phyloP scores from a whole-genome alignment of 768 basidiomycete genomes.

The Tulasnella sp. region DNA sequence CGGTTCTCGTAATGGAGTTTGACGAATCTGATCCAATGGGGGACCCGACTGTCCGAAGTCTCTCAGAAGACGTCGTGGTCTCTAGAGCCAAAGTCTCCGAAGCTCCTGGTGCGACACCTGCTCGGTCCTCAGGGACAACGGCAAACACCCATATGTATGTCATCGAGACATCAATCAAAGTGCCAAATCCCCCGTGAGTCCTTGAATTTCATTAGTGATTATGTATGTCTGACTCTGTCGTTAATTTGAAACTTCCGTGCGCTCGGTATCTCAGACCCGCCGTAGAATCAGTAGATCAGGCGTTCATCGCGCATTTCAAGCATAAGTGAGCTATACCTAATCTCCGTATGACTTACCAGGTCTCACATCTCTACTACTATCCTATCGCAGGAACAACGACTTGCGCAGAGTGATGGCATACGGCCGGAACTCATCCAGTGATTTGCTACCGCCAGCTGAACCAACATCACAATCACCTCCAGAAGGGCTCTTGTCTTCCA shows the following conservation, averaged over 20 bases:
- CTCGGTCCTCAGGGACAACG: conserved; percentile 18
- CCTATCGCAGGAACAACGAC: background rate
- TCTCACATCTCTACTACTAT: background rate
- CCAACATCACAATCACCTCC: background rate
- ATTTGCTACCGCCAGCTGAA: background rate
- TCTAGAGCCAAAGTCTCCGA: conserved; percentile 55
- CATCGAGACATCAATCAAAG: conserved; percentile 38
- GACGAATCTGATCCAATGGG: conserved; percentile 32
- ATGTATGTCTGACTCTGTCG: background rate
- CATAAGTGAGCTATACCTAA: background rate
- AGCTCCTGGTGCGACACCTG: conserved; percentile 44
- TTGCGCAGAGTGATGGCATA: background rate
- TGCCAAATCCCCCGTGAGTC: background rate
- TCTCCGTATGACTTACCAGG: background rate
- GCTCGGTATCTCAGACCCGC: background rate
- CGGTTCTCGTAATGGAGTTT: conserved; percentile 63
- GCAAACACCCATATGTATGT: conserved; percentile 62
- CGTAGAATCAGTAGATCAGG: background rate
- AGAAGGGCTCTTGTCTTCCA: background rate
- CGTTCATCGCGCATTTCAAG: background rate
- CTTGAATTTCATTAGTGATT: background rate
- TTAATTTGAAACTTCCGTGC: background rate
- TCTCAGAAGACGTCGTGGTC: conserved; percentile 37
- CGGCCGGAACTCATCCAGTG: background rate
- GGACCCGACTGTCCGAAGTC: conserved; percentile 28